These are phyloP conservation scores for Senna tora DNA, from an alignment of 306 rosid genomes.

Conservation along the genomic window DNA sequence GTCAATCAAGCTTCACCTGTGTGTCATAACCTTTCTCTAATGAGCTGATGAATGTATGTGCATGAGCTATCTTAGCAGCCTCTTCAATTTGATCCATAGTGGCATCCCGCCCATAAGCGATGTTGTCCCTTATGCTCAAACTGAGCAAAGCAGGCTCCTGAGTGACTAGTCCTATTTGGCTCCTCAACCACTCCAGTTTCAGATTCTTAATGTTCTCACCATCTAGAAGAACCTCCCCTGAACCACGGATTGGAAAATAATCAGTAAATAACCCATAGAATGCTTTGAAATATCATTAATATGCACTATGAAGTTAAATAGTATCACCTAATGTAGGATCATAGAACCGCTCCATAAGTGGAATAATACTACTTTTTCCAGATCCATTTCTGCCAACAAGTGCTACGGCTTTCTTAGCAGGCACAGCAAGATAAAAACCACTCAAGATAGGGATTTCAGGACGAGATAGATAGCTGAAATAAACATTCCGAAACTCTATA, in stretches of 20 bases:
- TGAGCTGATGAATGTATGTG: constrained; percentile 95
- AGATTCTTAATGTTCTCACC: constrained; percentile 96
- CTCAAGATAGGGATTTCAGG: constrained; percentile 99
- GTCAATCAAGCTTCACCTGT: constrained; percentile 66
- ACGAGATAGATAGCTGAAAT: constrained; percentile 98
- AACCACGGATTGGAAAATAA: constrained; percentile 51
- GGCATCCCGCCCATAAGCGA: constrained; percentile 97
- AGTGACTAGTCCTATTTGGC: constrained; percentile 96
- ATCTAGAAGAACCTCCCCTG: constrained; percentile 99
- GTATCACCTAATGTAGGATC: constrained; percentile 93
- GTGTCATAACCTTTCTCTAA: constrained; percentile 84
- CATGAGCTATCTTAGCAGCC: constrained; percentile 99
- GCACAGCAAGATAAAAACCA: constrained; percentile 97
- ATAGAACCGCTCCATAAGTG: constrained; percentile 99
- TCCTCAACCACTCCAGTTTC: constrained; percentile 93
- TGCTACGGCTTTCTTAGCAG: constrained; percentile 99
- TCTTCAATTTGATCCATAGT: constrained; percentile 94
- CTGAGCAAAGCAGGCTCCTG: constrained; percentile 99
- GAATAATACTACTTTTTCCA: constrained; percentile 98
- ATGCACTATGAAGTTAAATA: constrained; percentile 25
- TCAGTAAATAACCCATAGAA: constrained; percentile 26
- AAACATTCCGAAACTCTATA: constrained; percentile 96
- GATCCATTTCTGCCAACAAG: constrained; percentile 99
- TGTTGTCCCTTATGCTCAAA: constrained; percentile 95
- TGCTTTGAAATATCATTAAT: constrained; percentile 25